Evolutionary conservation across 2,329 filamentous ascomycete species (phyloP), one percentile per base, ranked within the genome.

Genomic region (Clarireedia paspali): DNA sequence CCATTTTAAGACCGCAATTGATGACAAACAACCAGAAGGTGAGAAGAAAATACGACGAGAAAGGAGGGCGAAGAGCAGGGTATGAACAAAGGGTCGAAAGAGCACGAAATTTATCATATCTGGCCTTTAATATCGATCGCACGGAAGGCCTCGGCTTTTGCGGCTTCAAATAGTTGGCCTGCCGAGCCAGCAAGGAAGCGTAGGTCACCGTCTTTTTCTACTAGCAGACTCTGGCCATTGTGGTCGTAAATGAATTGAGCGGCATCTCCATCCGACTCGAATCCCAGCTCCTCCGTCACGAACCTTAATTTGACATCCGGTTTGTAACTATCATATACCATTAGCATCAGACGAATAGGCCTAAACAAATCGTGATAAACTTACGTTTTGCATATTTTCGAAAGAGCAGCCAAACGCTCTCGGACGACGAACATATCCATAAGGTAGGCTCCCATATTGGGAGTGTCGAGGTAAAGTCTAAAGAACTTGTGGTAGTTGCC

Each of bases 381-480:
- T 77, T 76, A 99, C 94, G 89, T 85, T 89, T 82, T 95, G 82
- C 91, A 96, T 65, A 99, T 94, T 71, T 87, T 89, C 71, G 90
- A 87, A 69, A 99, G 76, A 63, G 94, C 94, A 69, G 87, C 85
- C 63, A 99, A 82, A 67, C 94, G 89, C 77, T 99, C 92, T 69
- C 94, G 86, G 67, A 85, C 85, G 71, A 97, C 88, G 77, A 99
- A 97, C 89, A 96, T 96, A 76, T 99, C 94, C 89, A 99, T 95
- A 51, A 99, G 82, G 74, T 97, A 97, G 65, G 88, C 91, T 60
- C 94, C 92, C 91, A 99, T 96, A 68, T 95, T 95, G 50, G 91
- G 91, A 24, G 91, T 91, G 70, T 92, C 87, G 64, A 95, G 83
- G 72, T 96, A 99, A 46, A 99, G 82, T 75, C 89, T 88, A 81